Evolutionary conservation across 2,329 filamentous ascomycete genomes (phyloP), one percentile per base, ranked within the genome.

Genomic region (Colletotrichum eleusines): DNA sequence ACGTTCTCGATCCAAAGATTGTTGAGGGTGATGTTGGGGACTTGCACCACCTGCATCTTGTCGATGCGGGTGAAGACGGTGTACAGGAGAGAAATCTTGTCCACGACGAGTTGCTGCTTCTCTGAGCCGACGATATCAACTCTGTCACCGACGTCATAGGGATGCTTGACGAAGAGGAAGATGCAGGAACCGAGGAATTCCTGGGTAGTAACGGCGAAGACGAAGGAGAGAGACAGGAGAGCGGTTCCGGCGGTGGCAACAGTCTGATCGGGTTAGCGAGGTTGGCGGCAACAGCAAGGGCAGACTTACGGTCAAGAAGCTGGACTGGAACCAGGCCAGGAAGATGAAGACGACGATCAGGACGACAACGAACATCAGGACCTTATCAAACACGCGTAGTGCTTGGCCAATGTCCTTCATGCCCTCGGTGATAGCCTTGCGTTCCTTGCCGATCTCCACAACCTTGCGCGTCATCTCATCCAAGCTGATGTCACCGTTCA

Each of bases 351-450:
- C 83, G 75, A 92, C 88, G 70, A 97, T 88, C 63, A 98, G 85
- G 63, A 94, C 86, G 46, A 97, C 93, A 51, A 98, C 89, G 65
- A 92, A 91, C 72, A 94, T 88, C 26, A 98, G 86, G 63, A 99
- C 89, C 74, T 92, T 91, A 82, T 99, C 95, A 50, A 99, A 90
- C 12, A 97, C 95, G 74, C 91, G 89, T 78, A 98, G 94, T 44
- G 96, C 96, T 81, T 98, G 94, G 76, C 96, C 94, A 74, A 99
- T 96, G 81, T 99, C 96, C 83, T 97, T 94, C 94, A 98, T 97
- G 81, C 94, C 97, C 80, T 92, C 93, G 48, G 90, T 89, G 75
- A 98, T 95, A 3, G 95, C 90, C 82, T 97, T 97, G 77, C 95
- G 89, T 79, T 95, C 93, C 73, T 92, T 91, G 64, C 93, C 92